Conservation (phyloP, 768 basidiomycete species). For the Suillus luteus region DNA sequence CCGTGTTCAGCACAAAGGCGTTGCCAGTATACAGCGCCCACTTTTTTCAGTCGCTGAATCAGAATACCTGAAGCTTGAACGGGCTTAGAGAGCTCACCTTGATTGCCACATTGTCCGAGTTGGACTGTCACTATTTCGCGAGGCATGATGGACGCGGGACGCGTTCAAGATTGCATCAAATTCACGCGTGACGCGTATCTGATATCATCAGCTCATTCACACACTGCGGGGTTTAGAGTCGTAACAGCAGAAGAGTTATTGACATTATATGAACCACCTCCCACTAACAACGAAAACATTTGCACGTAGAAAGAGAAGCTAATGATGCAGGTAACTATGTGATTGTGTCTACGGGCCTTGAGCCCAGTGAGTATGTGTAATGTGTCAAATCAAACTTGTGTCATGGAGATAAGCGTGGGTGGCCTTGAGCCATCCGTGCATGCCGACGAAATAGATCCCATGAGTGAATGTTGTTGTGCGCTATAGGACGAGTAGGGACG, state of each 20-base stretch:
- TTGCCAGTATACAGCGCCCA: conserved; percentile 98
- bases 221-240: neutral
- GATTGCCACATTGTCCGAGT: conserved; percentile 92
- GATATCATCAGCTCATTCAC: neutral
- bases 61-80: conserved; percentile 15
- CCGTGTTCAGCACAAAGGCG: conserved; percentile 98
- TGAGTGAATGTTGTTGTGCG: conserved; percentile 15
- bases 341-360: conserved; percentile 35
- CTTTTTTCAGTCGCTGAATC: conserved; percentile 42
- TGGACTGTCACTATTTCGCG: conserved; percentile 84
- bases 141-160: conserved; percentile 53
- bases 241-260: conserved; percentile 18
- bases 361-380: conserved; percentile 35
- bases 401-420: conserved; percentile 13
- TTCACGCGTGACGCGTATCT: conserved; percentile 15
- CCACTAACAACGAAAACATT: conserved; percentile 16
- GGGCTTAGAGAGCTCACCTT: conserved; percentile 54
- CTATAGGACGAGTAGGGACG: conserved; percentile 10
- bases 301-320: conserved; percentile 16
- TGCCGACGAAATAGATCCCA: conserved; percentile 20
- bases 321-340: conserved; percentile 25
- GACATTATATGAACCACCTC: conserved; percentile 25
- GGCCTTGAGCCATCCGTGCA: conserved; percentile 33
- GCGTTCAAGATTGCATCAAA: conserved; percentile 20
- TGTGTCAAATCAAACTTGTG: conserved; percentile 14